phyloP scores from a whole-genome alignment of 768 basidiomycete genomes.

The Scleroderma citrinum region DNA sequence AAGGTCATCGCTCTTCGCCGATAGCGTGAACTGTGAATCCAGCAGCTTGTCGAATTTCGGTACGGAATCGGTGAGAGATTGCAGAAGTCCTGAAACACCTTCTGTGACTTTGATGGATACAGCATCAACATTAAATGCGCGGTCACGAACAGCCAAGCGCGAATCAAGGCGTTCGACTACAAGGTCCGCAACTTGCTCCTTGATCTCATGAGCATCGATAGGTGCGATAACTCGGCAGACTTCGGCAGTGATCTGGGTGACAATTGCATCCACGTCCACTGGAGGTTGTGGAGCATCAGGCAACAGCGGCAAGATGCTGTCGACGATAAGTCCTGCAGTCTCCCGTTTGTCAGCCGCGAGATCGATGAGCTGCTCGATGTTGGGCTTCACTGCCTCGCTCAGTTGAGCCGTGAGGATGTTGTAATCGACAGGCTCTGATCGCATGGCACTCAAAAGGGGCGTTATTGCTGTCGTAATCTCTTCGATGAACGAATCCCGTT shows the following conservation, averaged over 20 bases:
- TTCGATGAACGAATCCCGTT: constrained; percentile 54
- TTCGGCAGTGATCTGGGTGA: constrained; percentile 58
- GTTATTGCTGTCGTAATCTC: constrained; percentile 52
- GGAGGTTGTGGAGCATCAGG: constrained; percentile 36
- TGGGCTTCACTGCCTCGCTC: constrained; percentile 82
- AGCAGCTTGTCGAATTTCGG: constrained; percentile 36
- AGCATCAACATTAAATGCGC: constrained; percentile 56
- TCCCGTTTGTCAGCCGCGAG: constrained; percentile 85
- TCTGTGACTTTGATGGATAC: constrained; percentile 53
- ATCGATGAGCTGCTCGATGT: constrained; percentile 84
- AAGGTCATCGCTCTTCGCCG: constrained; percentile 34
- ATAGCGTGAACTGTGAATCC: constrained; percentile 37
- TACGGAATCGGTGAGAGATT: constrained; percentile 36
- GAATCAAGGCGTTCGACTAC: constrained; percentile 84
- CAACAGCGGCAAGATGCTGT: constrained; percentile 62
- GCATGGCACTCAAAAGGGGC: constrained; percentile 57
- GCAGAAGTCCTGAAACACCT: constrained; percentile 39
- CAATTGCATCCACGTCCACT: constrained; percentile 51
- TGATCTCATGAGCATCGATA: constrained; percentile 80
- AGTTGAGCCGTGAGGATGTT: constrained; percentile 69
- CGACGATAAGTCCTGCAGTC: constrained; percentile 76
- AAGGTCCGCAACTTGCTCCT: constrained; percentile 84
- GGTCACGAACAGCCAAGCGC: constrained; percentile 72
- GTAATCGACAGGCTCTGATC: constrained; percentile 69
- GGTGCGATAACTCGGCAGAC: constrained; percentile 67